Evolutionary conservation across 2,329 filamentous ascomycete species (phyloP).

Genomic region (Ceratocystis ficicola): DNA sequence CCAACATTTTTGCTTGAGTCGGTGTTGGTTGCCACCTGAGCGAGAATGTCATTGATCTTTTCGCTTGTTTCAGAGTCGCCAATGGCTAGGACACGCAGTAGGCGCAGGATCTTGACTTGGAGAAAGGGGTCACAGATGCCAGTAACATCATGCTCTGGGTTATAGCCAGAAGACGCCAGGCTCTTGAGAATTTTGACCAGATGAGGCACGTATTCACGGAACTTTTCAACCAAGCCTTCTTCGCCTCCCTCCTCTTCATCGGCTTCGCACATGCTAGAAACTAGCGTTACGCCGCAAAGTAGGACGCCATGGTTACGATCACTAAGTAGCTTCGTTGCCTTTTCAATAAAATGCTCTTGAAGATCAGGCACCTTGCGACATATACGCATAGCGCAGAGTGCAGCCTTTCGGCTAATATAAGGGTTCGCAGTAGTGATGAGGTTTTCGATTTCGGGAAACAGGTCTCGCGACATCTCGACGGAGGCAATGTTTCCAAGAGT

Average conservation of each 20-base stretch:
- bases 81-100: conserved; percentile 74
- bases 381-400: conserved; percentile 97
- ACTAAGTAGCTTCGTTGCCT: conserved; percentile 73
- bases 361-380: conserved; percentile 95
- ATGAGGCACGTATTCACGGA: conserved; percentile 70
- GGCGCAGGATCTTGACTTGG: conserved; percentile 85
- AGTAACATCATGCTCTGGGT: conserved; percentile 94
- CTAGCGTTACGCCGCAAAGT: conserved; percentile 80
- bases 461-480: conserved; percentile 92
- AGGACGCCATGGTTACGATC: conserved; percentile 95
- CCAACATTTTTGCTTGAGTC: conserved; percentile 97
- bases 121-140: conserved; percentile 96
- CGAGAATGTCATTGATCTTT: conserved; percentile 95
- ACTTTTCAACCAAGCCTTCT: conserved; percentile 79
- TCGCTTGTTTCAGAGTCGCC: conserved; percentile 83
- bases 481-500: conserved; percentile 97
- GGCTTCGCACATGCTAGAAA: conserved; percentile 84
- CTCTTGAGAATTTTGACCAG: conserved; percentile 86
- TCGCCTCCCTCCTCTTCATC: conserved; percentile 89
- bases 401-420: conserved; percentile 95
- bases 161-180: conserved; percentile 87
- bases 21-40: conserved; percentile 94
- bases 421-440: conserved; percentile 88
- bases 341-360: conserved; percentile 93
- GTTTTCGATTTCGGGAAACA: conserved; percentile 91